Conservation (phyloP, 2,329 filamentous ascomycete species). For the Colletotrichum sp. region DNA sequence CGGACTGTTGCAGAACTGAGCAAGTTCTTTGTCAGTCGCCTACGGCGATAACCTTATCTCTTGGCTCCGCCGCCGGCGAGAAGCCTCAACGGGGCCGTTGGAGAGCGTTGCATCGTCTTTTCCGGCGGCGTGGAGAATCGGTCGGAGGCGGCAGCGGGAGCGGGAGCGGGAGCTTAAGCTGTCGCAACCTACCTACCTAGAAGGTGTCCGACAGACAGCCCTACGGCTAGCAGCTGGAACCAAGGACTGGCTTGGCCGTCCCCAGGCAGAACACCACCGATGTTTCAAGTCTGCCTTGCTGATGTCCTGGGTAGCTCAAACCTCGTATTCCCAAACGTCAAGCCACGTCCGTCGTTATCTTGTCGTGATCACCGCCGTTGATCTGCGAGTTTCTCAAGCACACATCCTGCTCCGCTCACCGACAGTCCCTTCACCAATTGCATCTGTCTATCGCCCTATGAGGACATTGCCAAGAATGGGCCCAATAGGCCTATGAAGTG, state of each 20-base stretch:
- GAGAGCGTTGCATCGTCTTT: neutral
- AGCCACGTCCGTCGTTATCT: neutral
- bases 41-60: neutral
- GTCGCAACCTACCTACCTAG: neutral
- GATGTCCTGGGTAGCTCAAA: neutral
- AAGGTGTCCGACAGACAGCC: neutral
- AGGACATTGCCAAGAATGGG: neutral
- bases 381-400: neutral
- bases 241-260: neutral
- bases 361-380: neutral
- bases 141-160: neutral
- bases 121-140: neutral
- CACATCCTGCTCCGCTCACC: neutral
- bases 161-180: neutral
- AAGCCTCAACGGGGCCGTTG: neutral
- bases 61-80: neutral
- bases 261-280: neutral
- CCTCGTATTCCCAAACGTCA: neutral
- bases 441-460: neutral
- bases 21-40: neutral
- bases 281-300: neutral
- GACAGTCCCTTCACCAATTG: neutral
- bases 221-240: neutral
- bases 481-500: neutral
- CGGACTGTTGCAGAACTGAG: neutral